Evolutionary conservation across 257 asterid species (phyloP).

Genomic region (Petunia axillaris): DNA sequence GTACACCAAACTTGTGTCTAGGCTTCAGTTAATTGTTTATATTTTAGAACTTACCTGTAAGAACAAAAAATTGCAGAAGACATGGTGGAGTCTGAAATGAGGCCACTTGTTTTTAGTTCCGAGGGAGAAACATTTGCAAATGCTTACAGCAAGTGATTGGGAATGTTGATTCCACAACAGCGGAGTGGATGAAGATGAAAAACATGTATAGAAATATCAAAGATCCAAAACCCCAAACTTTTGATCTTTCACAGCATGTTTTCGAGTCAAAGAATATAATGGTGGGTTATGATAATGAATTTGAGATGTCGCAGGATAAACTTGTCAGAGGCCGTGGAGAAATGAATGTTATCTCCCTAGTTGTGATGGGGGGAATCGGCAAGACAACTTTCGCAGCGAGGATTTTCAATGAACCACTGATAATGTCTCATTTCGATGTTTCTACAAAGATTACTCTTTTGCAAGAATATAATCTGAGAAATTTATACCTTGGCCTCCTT

Average conservation of each 20-base stretch:
- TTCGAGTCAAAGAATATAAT: neutral
- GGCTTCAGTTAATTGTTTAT: too few species aligned
- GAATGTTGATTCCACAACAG: neutral
- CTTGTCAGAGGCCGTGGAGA: neutral
- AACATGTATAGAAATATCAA: neutral
- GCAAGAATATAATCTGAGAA: neutral
- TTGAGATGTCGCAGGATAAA: conserved; percentile 3
- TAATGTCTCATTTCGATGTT: neutral
- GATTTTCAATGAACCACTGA: neutral
- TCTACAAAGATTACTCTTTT: conserved; percentile 10
- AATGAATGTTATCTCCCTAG: neutral
- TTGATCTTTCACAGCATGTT: neutral
- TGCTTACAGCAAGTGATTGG: neutral
- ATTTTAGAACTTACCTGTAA: too few species aligned
- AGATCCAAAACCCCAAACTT: neutral
- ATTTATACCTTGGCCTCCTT: conserved; percentile 21
- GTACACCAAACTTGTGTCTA: too few species aligned
- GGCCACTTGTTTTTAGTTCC: too few species aligned
- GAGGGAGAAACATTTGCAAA: neutral
- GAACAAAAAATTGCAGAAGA: too few species aligned
- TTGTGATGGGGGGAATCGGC: neutral
- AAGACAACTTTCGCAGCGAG: neutral
- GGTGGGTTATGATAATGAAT: neutral
- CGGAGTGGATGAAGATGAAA: neutral
- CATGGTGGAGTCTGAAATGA: too few species aligned